phyloP scores from a whole-genome alignment of 2,329 filamentous ascomycete genomes.

The Tetracladium maxilliforme region DNA sequence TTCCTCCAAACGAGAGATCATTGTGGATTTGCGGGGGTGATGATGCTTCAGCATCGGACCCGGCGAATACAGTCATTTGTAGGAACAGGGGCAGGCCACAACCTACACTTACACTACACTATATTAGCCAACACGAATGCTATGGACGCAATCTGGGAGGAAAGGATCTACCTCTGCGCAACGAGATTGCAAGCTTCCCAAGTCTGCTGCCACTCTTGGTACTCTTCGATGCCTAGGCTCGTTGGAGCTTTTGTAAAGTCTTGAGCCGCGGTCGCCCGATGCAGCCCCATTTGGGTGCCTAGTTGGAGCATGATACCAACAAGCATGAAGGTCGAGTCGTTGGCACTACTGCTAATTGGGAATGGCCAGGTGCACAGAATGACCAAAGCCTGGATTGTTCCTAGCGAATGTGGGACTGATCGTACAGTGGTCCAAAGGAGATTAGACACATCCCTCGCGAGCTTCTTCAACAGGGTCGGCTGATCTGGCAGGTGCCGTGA shows the following conservation, averaged over 20 bases:
- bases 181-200: conserved; percentile 6
- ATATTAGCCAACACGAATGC: no score
- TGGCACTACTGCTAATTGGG: conserved; percentile 8
- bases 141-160: no score
- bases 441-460: conserved; percentile 6
- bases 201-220: conserved; percentile 3
- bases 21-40: conserved; percentile 3
- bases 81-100: neutral
- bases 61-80: conserved; percentile 3
- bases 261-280: conserved; percentile 9
- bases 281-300: conserved; percentile 11
- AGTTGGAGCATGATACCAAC: conserved; percentile 13
- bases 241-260: conserved; percentile 4
- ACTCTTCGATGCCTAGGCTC: neutral
- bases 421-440: conserved; percentile 8
- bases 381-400: conserved; percentile 10
- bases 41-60: conserved; percentile 4
- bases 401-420: conserved; percentile 7
- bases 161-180: conserved; percentile 2
- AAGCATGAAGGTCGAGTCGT: conserved; percentile 12
- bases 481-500: conserved; percentile 6
- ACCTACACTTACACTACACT: no score
- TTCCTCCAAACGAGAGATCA: conserved; percentile 2
- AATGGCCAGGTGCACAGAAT: conserved; percentile 14
- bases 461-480: conserved; percentile 3